Base-by-base conservation (phyloP, 2,329 filamentous ascomycete genomes). In the Stenocarpella maydis region DNA sequence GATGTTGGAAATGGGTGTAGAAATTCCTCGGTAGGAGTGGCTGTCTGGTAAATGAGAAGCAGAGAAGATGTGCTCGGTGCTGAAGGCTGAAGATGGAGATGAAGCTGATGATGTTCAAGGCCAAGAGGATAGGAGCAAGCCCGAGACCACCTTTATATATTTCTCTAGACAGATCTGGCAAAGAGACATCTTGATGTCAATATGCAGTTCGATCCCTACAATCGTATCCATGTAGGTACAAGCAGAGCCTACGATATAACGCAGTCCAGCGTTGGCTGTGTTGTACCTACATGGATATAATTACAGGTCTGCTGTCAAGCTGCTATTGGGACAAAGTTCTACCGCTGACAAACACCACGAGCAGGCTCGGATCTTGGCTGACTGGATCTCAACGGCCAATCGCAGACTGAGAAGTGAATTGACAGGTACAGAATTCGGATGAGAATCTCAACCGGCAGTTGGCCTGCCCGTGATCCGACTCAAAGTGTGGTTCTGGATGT, bases 301-400 rank as follows among this genome's bases (percentile, higher is more conserved):
- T n/a, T n/a, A n/a, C n/a, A n/a, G 14, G 24, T 47, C 19, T 61
- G 41, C 58, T 43, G 41, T 34, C 26, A n/a, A 47, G 14, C 3
- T 21, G 26, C 10, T 37, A 19, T 61, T 24, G 26, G 26, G 21
- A 47, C 19, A 45, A 45, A 47, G 19, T 61, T 61, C 3, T 4
- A 31, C 41, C 58, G 41, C 24, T 21, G 41, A 7, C 26, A 45
- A 47, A 47, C 24, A 24, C 19, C 26, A 19, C 14, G 6, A 24
- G 39, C 9, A 19, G 26, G 17, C 39, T 60, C 17, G 17, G 19
- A 31, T 31, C 17, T 47, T 21, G 24, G 4, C 19, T 31, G 28
- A 34, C 19, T 45, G 39, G 45, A 31, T 34, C 58, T 61, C 58
- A 47, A 34, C 43, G 58, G 34, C 41, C 41, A 61, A 61, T 61